Evolutionary conservation across 1,284 basidiomycete genomes (phyloP).

Genomic region (Rhodotorula sp.): DNA sequence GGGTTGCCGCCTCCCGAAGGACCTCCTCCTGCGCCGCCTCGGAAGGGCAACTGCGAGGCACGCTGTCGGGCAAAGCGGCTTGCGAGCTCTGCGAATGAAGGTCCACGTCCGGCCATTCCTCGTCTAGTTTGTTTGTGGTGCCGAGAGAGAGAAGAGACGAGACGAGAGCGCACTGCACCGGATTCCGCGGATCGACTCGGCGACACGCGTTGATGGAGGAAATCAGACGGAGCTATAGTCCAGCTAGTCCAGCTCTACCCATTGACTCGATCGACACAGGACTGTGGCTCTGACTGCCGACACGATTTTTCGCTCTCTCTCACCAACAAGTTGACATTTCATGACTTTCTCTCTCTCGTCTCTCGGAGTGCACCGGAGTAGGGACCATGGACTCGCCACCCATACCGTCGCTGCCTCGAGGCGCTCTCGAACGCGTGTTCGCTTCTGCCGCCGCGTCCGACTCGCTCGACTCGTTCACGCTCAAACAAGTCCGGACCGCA

Average conservation of each 20-base stretch:
- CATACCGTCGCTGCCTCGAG: not conserved
- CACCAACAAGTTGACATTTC: no score
- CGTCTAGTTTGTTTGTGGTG: not conserved
- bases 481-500: not conserved
- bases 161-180: not conserved
- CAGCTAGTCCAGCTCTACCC: no score
- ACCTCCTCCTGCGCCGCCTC: slow-evolving; percentile 7
- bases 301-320: no score
- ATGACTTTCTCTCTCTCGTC: no score
- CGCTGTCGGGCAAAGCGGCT: slow-evolving; percentile 27
- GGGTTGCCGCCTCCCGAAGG: slow-evolving; percentile 13
- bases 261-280: no score
- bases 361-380: no score
- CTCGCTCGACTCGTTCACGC: not conserved
- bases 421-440: slow-evolving; percentile 1
- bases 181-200: no score
- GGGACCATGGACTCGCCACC: no score
- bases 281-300: no score
- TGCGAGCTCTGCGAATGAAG: slow-evolving; percentile 31
- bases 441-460: no score
- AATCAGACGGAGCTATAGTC: no score
- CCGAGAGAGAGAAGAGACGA: not conserved
- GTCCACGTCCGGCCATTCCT: slow-evolving; percentile 26
- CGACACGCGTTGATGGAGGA: no score
- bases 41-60: slow-evolving; percentile 6